Percentiles rank a stretch among this genome's conserved stretches.
Conservation (phyloP, 2,329 filamentous ascomycete genomes). For the Claviceps capensis region DNA sequence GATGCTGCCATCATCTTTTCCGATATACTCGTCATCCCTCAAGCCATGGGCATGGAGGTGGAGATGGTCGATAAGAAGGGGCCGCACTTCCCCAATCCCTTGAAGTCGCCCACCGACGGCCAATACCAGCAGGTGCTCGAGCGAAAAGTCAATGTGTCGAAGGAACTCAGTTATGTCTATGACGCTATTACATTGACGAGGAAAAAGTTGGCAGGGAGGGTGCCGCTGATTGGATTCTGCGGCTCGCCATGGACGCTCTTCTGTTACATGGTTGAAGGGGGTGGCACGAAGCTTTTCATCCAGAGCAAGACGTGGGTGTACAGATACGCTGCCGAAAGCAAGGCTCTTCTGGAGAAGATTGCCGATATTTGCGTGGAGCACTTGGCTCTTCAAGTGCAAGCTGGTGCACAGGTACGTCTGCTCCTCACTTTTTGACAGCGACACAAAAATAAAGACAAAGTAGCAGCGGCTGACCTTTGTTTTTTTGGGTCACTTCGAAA, state of each 20-base stretch:
- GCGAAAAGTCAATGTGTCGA: constrained; percentile 68
- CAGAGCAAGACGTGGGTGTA: constrained; percentile 96
- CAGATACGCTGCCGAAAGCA: constrained; percentile 67
- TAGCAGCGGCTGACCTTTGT: neutral
- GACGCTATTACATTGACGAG: constrained; percentile 85
- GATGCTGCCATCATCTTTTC: constrained; percentile 98
- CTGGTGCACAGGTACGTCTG: constrained; percentile 64
- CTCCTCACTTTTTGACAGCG: neutral
- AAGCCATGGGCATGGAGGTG: constrained; percentile 96
- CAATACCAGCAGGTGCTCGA: constrained; percentile 71
- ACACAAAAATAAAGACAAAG: neutral
- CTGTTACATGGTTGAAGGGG: constrained; percentile 98
- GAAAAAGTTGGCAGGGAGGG: constrained; percentile 72
- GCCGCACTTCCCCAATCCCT: constrained; percentile 79
- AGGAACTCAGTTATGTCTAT: constrained; percentile 88
- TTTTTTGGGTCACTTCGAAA: no score
- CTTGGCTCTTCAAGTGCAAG: constrained; percentile 78
- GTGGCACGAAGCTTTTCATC: constrained; percentile 87
- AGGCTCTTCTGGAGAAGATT: constrained; percentile 78
- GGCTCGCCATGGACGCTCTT: constrained; percentile 93
- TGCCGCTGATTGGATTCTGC: constrained; percentile 92
- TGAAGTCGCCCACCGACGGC: constrained; percentile 63
- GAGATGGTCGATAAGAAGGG: constrained; percentile 98
- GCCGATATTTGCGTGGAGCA: constrained; percentile 91
- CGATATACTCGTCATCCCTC: constrained; percentile 93